Evolutionary conservation across 495 filamentous ascomycete species (phyloP).

Genomic region (Penicillium atrosanguineum): DNA sequence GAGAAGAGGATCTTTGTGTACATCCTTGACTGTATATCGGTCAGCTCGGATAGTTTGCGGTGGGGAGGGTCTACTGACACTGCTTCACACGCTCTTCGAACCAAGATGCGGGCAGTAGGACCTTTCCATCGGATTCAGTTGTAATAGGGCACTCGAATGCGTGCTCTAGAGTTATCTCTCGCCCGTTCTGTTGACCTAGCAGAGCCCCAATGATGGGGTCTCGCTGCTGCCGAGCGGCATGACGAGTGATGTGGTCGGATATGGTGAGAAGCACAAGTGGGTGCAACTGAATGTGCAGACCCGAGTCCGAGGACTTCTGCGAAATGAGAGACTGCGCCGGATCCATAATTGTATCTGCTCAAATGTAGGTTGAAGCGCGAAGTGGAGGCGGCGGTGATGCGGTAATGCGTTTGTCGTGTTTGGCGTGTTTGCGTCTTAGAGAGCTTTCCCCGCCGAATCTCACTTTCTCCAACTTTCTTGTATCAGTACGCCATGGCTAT

Average conservation of each 20-base stretch:
- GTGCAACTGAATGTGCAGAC: constrained; percentile 81
- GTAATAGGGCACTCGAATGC: constrained; percentile 76
- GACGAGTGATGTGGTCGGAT: constrained; percentile 92
- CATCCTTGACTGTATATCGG: constrained; percentile 67
- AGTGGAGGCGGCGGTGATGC: constrained; percentile 16
- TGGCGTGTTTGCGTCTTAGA: constrained; percentile 2
- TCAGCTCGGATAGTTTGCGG: constrained; percentile 5
- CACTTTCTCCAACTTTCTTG: background rate
- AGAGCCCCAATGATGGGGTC: constrained; percentile 84
- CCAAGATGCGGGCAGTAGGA: constrained; percentile 64
- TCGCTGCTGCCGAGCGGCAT: constrained; percentile 69
- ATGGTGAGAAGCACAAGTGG: constrained; percentile 94
- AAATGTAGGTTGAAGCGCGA: background rate
- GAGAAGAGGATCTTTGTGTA: constrained; percentile 77
- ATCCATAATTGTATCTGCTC: constrained; percentile 24
- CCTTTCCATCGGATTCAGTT: constrained; percentile 41
- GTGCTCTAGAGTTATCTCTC: constrained; percentile 86
- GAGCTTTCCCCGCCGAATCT: constrained; percentile 14
- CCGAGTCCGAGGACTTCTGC: constrained; percentile 68
- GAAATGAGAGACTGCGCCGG: constrained; percentile 54
- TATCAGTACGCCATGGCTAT: constrained; percentile 31
- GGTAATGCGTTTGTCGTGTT: constrained; percentile 15
- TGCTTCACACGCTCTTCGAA: constrained; percentile 79
- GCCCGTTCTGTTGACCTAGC: constrained; percentile 85
- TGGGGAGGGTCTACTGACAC: constrained; percentile 53